Evolutionary conservation across 768 basidiomycete genomes (phyloP).

Genomic region (Calocera viscosa): DNA sequence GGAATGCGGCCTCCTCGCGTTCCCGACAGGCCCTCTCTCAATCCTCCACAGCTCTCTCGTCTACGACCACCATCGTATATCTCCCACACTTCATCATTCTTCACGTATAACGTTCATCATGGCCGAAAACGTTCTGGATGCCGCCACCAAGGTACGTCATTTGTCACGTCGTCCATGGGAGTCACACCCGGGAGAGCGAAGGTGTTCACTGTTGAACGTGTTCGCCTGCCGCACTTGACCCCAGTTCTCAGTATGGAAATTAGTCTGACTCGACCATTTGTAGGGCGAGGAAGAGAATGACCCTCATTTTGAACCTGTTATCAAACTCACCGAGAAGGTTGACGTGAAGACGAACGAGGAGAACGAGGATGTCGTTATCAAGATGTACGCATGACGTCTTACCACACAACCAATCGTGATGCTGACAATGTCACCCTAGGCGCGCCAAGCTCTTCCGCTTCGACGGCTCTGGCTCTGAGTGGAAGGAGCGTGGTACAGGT

Average conservation of each 20-base stretch:
- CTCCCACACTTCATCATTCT: neutral
- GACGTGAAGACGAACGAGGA: slow-evolving; percentile 93
- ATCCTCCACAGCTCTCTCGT: neutral
- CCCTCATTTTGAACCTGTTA: slow-evolving; percentile 88
- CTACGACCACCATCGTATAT: slow-evolving; percentile 7
- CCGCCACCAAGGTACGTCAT: neutral
- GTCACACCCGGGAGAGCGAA: neutral
- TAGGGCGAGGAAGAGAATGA: slow-evolving; percentile 63
- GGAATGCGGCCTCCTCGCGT: slow-evolving; percentile 1
- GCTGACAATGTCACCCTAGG: slow-evolving; percentile 38
- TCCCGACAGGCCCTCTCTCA: neutral
- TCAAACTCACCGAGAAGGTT: slow-evolving; percentile 90
- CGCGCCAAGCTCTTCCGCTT: slow-evolving; percentile 98
- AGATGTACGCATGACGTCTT: slow-evolving; percentile 56
- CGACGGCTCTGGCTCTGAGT: slow-evolving; percentile 60
- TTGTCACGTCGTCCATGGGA: neutral
- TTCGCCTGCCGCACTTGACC: neutral
- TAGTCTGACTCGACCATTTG: slow-evolving; percentile 6
- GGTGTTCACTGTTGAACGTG: neutral
- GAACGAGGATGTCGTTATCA: slow-evolving; percentile 84
- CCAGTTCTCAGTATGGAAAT: neutral
- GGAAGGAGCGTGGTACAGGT: slow-evolving; percentile 98
- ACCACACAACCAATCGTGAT: slow-evolving; percentile 25
- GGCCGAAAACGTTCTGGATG: neutral
- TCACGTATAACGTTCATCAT: neutral